Base-by-base conservation (phyloP, 306 rosid genomes). In the Bauhinia variegata region DNA sequence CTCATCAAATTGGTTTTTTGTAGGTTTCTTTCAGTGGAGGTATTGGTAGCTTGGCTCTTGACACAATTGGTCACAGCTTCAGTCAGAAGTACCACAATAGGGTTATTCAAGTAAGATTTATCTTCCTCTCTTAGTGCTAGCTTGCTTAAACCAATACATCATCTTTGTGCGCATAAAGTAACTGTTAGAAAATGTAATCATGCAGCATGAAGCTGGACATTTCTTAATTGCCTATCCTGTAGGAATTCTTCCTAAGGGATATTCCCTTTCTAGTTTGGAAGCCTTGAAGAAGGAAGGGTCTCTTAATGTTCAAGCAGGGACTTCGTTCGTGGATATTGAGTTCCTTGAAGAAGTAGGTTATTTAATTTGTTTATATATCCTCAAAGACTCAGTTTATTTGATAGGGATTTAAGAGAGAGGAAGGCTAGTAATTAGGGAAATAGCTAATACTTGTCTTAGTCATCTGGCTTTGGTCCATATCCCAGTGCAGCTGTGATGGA, bases 201-300 rank as follows among this genome's bases (percentile, higher is more conserved):
- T 78, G 88, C 91, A 93, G 98, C 98, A 93, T 74, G 98, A 93
- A 86, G 98, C 98, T 60, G 98, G 98, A 1, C 97, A 89, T 82
- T 88, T 93, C 80, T 76, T 93, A 74, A 82, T 89, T 41, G 98
- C 98, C 49, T 89, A 93, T 79, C 84, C 88, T 64, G 75, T 89
- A 41, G 97, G 98, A 19, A 79, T 93, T 75, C 91, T 93, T 74
- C 97, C 98, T 0, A 88, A 83, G 82, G 83, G 95, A 48, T 93
- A 88, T 68, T 74, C 91, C 4, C 58, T 88, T 51, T 74, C 96
- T 44, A 89, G 96, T 75, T 73, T 89, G 79, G 98, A 93, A 76
- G 97, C 91, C 63, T 69, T 89, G 57, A 66, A 78, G 79, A 89
- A 79, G 82, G 95, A 86, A 69, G 98, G 98, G 44, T 89, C 96